A percentile compares a stretch with the other conserved stretches of the same genome.
Evolutionary conservation across 352 stramenopile genomes (phyloP).

Genomic region (Phytopythium helicoides): DNA sequence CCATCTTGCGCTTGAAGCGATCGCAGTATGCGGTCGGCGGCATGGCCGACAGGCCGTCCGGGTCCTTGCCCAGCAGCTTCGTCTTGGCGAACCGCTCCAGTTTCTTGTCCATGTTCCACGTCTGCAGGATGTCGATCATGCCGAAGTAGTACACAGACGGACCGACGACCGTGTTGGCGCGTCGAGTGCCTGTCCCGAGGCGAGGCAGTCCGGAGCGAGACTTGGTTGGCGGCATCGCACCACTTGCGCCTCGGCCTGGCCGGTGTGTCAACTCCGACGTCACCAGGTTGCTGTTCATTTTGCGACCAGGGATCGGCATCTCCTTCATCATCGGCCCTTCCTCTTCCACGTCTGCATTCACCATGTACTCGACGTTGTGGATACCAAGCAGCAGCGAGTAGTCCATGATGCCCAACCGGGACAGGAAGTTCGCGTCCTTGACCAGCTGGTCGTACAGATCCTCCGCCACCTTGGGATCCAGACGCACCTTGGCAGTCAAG

Average conservation of each 20-base stretch:
- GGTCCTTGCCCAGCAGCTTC: constrained; percentile 76
- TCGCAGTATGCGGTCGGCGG: constrained; percentile 83
- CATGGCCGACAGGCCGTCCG: constrained; percentile 77
- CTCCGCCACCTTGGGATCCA: constrained; percentile 69
- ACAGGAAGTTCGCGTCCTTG: constrained; percentile 87
- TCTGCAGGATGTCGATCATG: constrained; percentile 87
- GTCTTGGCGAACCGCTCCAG: constrained; percentile 88
- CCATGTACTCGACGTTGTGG: constrained; percentile 88
- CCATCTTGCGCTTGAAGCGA: constrained; percentile 88
- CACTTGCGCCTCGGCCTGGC: constrained; percentile 13
- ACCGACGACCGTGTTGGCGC: constrained; percentile 85
- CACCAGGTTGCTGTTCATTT: constrained; percentile 20
- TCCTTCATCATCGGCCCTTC: constrained; percentile 32
- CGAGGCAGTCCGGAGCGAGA: constrained; percentile 39
- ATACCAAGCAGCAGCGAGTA: constrained; percentile 89
- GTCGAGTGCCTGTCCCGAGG: constrained; percentile 63
- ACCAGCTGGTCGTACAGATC: constrained; percentile 84
- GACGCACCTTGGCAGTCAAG: constrained; percentile 76
- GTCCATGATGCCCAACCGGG: constrained; percentile 88
- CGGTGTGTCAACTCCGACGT: constrained; percentile 39
- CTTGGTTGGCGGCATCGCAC: constrained; percentile 20
- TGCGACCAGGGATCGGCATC: constrained; percentile 18
- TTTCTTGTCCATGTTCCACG: constrained; percentile 91
- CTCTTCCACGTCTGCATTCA: constrained; percentile 73
- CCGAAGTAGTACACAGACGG: constrained; percentile 89